phyloP scores from a whole-genome alignment of 2,329 filamentous ascomycete species.

The Corniculantispora saksenae region DNA sequence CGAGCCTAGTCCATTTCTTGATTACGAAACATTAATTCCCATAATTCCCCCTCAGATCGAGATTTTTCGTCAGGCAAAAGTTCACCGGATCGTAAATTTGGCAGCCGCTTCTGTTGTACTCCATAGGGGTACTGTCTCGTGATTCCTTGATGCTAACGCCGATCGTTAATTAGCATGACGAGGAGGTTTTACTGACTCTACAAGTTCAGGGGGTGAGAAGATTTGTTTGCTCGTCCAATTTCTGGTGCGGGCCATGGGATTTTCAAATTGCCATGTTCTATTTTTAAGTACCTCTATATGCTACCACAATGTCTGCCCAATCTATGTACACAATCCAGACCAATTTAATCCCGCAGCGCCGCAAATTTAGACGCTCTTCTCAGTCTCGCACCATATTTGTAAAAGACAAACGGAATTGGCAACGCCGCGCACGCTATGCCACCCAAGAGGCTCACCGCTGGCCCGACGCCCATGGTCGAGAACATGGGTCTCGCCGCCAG shows the following conservation, averaged over 20 bases:
- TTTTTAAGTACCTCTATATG: background rate
- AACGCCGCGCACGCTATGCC: constrained; percentile 48
- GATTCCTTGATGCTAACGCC: background rate
- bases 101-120: background rate
- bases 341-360: constrained; percentile 25
- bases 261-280: background rate
- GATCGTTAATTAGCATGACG: background rate
- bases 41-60: background rate
- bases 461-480: constrained; percentile 58
- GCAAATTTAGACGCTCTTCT: constrained; percentile 42
- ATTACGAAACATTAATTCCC: constrained; percentile 1
- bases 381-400: constrained; percentile 50
- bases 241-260: background rate
- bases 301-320: background rate
- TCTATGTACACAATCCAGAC: background rate
- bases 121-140: background rate
- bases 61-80: background rate
- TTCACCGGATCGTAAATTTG: background rate
- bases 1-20: background rate
- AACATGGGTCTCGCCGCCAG: constrained; percentile 63
- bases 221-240: background rate
- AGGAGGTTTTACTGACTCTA: background rate
- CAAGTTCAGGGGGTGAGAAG: background rate
- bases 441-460: constrained; percentile 53
- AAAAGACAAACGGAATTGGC: constrained; percentile 60